Percentiles rank a stretch among this genome's conserved stretches.
Conservation (phyloP, 805 yeast genomes). For the Candida insectorum region DNA sequence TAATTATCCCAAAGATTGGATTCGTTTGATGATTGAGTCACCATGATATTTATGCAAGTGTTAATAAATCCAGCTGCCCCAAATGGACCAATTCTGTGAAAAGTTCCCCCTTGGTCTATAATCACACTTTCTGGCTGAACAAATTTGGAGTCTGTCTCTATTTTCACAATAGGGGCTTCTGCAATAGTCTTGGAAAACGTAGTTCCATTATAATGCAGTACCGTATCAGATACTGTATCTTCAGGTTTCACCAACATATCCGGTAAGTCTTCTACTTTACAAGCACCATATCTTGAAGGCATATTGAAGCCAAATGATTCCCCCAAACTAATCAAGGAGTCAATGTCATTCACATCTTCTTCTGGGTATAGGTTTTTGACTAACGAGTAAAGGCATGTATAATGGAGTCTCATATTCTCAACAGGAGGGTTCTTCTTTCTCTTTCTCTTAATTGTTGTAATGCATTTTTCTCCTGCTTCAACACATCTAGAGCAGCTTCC, state of each 20-base stretch:
- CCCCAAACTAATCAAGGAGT: slow-evolving; percentile 9
- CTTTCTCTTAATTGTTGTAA: slow-evolving; percentile 26
- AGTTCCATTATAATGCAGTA: too few relatives aligned
- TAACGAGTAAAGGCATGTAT: slow-evolving; percentile 37
- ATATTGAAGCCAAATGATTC: background rate
- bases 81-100: slow-evolving; percentile 15
- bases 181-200: background rate
- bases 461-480: background rate
- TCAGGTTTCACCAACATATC: too few relatives aligned
- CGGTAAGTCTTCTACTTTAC: background rate
- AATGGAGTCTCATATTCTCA: slow-evolving; percentile 42
- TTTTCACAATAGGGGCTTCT: background rate
- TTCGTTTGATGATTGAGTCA: slow-evolving; percentile 1
- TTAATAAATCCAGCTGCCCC: slow-evolving; percentile 13
- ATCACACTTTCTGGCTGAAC: slow-evolving; percentile 9
- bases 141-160: background rate
- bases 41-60: slow-evolving; percentile 7
- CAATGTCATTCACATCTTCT: slow-evolving; percentile 40
- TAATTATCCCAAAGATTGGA: slow-evolving; percentile 2
- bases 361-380: slow-evolving; percentile 43
- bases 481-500: background rate
- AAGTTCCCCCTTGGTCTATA: slow-evolving; percentile 13
- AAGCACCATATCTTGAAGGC: slow-evolving; percentile 1
- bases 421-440: slow-evolving; percentile 40
- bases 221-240: too few relatives aligned